These are phyloP conservation scores for Gossypium lobatum DNA, from an alignment of 441 rosid genomes.

Conservation along the genomic window DNA sequence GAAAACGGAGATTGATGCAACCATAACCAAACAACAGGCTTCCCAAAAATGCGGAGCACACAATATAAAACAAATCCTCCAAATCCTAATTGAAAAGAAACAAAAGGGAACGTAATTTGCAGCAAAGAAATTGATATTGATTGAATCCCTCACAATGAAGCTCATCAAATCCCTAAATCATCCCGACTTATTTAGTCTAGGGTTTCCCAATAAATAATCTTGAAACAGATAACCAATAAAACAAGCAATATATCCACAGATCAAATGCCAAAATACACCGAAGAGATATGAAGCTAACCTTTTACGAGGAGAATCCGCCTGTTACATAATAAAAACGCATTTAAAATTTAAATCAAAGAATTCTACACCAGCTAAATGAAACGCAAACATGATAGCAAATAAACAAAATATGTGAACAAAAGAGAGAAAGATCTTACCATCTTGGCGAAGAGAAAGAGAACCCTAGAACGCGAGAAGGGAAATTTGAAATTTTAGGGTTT, in stretches of 20 bases:
- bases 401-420: neutral
- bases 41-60: neutral
- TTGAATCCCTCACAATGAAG: neutral
- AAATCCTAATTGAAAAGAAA: neutral
- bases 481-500: constrained; percentile 18
- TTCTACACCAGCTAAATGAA: neutral
- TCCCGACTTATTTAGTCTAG: neutral
- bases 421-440: constrained; percentile 28
- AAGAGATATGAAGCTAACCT: constrained; percentile 35
- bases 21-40: neutral
- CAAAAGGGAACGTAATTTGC: neutral
- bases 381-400: neutral
- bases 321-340: constrained; percentile 13
- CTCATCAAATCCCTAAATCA: neutral
- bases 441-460: neutral
- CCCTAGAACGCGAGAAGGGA: neutral
- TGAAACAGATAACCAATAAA: neutral
- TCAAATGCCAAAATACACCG: neutral
- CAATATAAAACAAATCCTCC: neutral
- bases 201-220: neutral
- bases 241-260: neutral
- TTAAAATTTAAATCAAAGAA: neutral
- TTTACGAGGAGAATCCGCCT: constrained; percentile 65
- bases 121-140: neutral
- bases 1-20: constrained; percentile 3